These are phyloP conservation scores for Dispira simplex DNA, from an alignment of 192 early-diverging fungal genomes.

Conservation along the genomic window DNA sequence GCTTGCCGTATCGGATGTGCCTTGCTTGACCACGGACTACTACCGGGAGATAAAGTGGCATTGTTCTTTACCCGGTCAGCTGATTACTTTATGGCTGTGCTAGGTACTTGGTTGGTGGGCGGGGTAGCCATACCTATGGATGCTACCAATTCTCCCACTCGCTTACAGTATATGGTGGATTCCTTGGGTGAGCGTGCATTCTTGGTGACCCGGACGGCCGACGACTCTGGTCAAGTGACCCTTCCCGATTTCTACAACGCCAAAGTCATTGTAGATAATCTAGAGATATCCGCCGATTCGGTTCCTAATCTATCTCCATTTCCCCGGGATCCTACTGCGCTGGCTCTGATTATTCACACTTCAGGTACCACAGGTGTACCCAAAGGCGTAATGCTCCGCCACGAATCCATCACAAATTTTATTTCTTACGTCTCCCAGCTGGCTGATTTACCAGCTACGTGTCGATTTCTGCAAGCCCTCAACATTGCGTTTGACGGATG, in stretches of 20 bases:
- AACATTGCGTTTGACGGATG: slow-evolving; percentile 14
- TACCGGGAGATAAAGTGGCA: not conserved
- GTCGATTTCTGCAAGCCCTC: slow-evolving; percentile 9
- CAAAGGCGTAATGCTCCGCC: no score
- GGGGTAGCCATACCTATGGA: not conserved
- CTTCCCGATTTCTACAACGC: no score
- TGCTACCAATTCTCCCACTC: not conserved
- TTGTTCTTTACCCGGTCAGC: no score
- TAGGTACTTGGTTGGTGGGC: no score
- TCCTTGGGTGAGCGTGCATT: not conserved
- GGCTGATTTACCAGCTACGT: not conserved
- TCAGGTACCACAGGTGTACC: no score
- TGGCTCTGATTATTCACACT: no score
- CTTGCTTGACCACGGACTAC: no score
- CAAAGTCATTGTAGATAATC: not conserved
- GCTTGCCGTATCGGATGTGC: no score
- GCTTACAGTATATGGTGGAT: not conserved
- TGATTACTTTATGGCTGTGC: not conserved
- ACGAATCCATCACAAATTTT: slow-evolving; percentile 15
- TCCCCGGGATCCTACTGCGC: slow-evolving; percentile 19
- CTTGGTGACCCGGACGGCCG: no score
- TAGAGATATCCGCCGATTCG: not conserved
- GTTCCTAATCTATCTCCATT: slow-evolving; percentile 13
- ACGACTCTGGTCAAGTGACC: no score
- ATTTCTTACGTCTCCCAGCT: not conserved